These are phyloP conservation scores for Phialocephala sp. DNA, from an alignment of 2,329 filamentous ascomycete species.

Conservation along the genomic window DNA sequence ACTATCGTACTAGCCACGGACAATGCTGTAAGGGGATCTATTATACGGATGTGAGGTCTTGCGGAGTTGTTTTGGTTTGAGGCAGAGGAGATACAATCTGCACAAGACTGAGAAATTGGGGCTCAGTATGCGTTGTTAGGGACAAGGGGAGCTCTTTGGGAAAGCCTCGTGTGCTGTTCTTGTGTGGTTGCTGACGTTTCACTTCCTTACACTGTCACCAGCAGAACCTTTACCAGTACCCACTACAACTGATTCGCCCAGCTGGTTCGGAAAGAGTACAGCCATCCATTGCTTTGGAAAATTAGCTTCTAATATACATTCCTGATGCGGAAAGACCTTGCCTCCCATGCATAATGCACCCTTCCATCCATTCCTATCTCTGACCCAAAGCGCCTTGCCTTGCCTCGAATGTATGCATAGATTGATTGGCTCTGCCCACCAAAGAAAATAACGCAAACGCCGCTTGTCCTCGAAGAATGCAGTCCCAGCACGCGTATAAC, in stretches of 20 bases:
- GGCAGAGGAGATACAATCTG: too few species aligned
- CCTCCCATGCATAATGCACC: background rate
- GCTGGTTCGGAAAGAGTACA: background rate
- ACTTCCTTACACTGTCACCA: too few species aligned
- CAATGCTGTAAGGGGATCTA: background rate
- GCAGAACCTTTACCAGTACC: too few species aligned
- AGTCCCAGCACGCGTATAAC: too few species aligned
- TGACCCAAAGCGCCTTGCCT: background rate
- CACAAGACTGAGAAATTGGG: too few species aligned
- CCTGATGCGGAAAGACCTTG: background rate
- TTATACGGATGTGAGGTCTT: background rate
- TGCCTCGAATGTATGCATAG: background rate
- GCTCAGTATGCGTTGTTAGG: too few species aligned
- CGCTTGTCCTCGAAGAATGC: background rate
- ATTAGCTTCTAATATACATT: conserved; percentile 7
- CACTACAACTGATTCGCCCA: background rate
- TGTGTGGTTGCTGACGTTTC: too few species aligned
- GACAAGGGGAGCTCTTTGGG: too few species aligned
- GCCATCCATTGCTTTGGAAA: background rate
- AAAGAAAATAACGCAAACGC: background rate
- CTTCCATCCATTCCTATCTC: background rate
- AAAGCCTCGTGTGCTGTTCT: too few species aligned
- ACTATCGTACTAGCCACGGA: background rate
- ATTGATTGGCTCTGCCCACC: background rate
- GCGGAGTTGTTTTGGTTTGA: too few species aligned